Conservation (phyloP, 306 rosid species). For the Dalbergia oliveri region DNA sequence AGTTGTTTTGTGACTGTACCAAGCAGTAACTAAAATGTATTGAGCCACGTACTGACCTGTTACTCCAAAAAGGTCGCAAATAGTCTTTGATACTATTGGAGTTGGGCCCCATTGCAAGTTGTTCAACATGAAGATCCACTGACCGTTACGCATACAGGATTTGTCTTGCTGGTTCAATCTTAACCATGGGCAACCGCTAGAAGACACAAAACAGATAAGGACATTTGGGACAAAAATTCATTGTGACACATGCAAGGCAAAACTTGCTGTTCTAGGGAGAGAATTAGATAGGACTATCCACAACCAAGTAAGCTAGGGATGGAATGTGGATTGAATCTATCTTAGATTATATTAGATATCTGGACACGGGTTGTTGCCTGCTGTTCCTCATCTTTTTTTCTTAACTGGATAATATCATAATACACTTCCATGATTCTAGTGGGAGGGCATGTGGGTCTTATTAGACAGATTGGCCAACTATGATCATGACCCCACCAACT, state of each 20-base stretch:
- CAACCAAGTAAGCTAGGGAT: conserved; percentile 40
- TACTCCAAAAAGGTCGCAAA: conserved; percentile 36
- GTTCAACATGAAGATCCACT: conserved; percentile 41
- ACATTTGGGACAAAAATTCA: conserved; percentile 15
- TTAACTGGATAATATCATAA: conserved; percentile 60
- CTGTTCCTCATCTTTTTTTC: conserved; percentile 61
- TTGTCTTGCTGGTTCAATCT: conserved; percentile 49
- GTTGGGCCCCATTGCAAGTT: conserved; percentile 44
- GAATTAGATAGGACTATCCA: conserved; percentile 39
- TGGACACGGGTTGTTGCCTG: conserved; percentile 54
- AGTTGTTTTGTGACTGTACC: neutral
- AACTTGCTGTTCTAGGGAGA: neutral
- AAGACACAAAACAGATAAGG: conserved; percentile 47
- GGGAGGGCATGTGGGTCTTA: conserved; percentile 45
- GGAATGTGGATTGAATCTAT: conserved; percentile 47
- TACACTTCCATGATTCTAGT: conserved; percentile 63
- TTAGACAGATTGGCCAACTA: conserved; percentile 69
- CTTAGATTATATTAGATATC: conserved; percentile 61
- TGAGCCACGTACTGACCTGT: neutral
- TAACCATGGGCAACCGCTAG: conserved; percentile 38
- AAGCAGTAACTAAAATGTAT: neutral
- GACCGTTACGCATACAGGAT: conserved; percentile 27
- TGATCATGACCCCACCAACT: conserved; percentile 68
- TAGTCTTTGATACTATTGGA: conserved; percentile 1
- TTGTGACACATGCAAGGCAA: conserved; percentile 18